Percentiles rank a stretch among this genome's conserved stretches.
Evolutionary conservation across 2,329 filamentous ascomycete species (phyloP).

Genomic region (Pestalotiopsis sp.): DNA sequence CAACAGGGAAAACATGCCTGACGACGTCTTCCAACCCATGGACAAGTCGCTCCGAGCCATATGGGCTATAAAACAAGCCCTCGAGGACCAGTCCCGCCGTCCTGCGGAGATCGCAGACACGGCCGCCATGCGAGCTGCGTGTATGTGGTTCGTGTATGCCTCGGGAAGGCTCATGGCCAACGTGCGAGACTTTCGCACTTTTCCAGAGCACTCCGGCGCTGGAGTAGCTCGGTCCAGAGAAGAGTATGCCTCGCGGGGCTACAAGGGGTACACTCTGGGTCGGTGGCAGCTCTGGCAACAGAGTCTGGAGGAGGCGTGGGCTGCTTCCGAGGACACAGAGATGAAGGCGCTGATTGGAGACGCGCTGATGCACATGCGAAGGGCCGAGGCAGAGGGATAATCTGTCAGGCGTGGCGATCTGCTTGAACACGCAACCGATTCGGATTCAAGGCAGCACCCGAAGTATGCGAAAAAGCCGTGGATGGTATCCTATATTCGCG

Average conservation of each 20-base stretch:
- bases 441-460: no score
- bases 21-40: neutral
- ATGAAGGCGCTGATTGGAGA: neutral
- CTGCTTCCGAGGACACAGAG: neutral
- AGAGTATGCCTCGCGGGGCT: neutral
- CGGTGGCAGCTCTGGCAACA: neutral
- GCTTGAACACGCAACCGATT: no score
- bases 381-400: neutral
- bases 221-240: neutral
- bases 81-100: neutral
- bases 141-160: conserved; percentile 6
- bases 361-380: neutral
- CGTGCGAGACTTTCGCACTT: neutral
- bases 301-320: neutral
- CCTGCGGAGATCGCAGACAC: neutral
- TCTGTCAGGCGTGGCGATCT: no score
- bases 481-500: no score
- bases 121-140: neutral
- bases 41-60: neutral
- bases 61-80: neutral
- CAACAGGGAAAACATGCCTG: neutral
- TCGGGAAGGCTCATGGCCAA: conserved; percentile 1
- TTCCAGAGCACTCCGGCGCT: neutral
- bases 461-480: no score
- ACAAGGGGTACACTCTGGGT: neutral